Evolutionary conservation across 2,329 filamentous ascomycete genomes (phyloP).

Genomic region (Pyricularia grisea): DNA sequence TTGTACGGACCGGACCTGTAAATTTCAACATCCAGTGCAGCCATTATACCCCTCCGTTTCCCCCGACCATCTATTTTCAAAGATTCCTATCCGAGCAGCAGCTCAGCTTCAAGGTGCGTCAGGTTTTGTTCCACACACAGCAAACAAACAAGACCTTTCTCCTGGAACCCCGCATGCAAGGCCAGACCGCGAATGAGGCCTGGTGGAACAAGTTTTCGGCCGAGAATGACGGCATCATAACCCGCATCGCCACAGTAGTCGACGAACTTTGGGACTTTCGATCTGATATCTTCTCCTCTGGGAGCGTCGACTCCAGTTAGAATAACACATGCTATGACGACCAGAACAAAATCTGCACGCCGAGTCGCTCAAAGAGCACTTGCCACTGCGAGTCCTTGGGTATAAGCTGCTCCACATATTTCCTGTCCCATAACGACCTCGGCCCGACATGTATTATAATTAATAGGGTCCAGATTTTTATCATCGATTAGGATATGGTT

Average conservation of each 20-base stretch:
- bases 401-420: background rate
- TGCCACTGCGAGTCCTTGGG: constrained; percentile 7
- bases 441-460: constrained; percentile 9
- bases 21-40: too few species aligned
- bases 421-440: constrained; percentile 10
- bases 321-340: constrained; percentile 7
- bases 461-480: constrained; percentile 5
- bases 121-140: background rate
- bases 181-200: constrained; percentile 8
- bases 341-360: background rate
- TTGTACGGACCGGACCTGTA: too few species aligned
- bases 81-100: background rate
- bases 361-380: constrained; percentile 7
- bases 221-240: constrained; percentile 4
- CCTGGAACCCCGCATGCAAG: constrained; percentile 3
- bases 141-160: background rate
- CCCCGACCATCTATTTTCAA: too few species aligned
- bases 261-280: constrained; percentile 4
- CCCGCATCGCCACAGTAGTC: constrained; percentile 5
- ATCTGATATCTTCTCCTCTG: background rate
- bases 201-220: constrained; percentile 8
- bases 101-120: background rate
- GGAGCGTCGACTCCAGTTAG: constrained; percentile 4
- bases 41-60: too few species aligned
- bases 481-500: constrained; percentile 7